Evolutionary conservation across 1,284 basidiomycete species (phyloP).

Genomic region (Cystobasidium slooffiae): DNA sequence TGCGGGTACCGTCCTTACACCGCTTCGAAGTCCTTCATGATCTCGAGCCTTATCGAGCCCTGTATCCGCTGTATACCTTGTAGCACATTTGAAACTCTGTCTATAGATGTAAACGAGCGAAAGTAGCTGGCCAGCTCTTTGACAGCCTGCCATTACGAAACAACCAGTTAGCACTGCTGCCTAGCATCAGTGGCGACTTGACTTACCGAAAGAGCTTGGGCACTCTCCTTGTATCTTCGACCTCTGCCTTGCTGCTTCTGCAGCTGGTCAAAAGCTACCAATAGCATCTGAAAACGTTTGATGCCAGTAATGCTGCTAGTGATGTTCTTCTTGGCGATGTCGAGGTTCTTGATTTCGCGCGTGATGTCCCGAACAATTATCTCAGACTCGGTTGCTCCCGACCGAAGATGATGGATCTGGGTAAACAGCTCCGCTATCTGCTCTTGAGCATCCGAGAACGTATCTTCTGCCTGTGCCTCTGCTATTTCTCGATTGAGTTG

Average conservation of each 20-base stretch:
- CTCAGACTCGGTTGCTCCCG: slow-evolving; percentile 82
- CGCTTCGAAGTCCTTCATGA: slow-evolving; percentile 85
- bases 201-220: slow-evolving; percentile 73
- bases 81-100: slow-evolving; percentile 75
- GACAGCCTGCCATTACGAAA: slow-evolving; percentile 66
- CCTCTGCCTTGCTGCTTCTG: slow-evolving; percentile 16
- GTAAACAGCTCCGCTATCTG: slow-evolving; percentile 45
- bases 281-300: slow-evolving; percentile 90
- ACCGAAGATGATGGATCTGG: slow-evolving; percentile 48
- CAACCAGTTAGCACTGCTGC: background rate
- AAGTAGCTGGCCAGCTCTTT: slow-evolving; percentile 80
- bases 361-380: slow-evolving; percentile 94
- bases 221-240: slow-evolving; percentile 75
- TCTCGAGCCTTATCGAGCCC: slow-evolving; percentile 71
- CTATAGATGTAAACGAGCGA: slow-evolving; percentile 73
- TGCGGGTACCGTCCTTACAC: slow-evolving; percentile 67
- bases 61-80: slow-evolving; percentile 78
- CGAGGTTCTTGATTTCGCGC: slow-evolving; percentile 92
- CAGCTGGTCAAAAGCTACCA: slow-evolving; percentile 42
- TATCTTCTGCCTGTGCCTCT: slow-evolving; percentile 26
- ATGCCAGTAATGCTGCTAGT: slow-evolving; percentile 83
- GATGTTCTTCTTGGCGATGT: slow-evolving; percentile 87
- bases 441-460: slow-evolving; percentile 34
- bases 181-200: background rate
- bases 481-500: slow-evolving; percentile 34